Conservation (phyloP, 192 early-diverging fungal genomes). For the Lobosporangium transversale region DNA sequence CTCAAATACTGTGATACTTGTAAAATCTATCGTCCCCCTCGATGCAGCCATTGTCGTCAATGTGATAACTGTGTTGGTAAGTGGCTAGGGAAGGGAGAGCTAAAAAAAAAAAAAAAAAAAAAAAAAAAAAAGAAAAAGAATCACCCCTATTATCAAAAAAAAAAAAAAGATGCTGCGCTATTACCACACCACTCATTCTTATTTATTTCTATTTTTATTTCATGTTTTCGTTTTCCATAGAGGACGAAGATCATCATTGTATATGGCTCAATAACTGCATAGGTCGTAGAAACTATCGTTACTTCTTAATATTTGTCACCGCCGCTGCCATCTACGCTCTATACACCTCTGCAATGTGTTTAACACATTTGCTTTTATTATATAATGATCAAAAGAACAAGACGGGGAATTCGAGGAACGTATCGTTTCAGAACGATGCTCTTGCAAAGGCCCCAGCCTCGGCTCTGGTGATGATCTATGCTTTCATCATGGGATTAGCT, state of each 20-base stretch:
- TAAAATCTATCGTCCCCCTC: constrained; percentile 86
- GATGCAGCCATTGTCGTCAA: constrained; percentile 85
- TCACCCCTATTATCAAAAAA: too few species aligned
- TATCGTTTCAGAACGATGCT: constrained; percentile 18
- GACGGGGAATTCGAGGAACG: background rate
- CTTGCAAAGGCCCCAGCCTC: constrained; percentile 52
- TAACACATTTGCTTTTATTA: constrained; percentile 65
- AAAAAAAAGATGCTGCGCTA: too few species aligned
- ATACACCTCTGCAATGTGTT: constrained; percentile 68
- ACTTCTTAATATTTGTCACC: constrained; percentile 83
- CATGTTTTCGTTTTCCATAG: constrained; percentile 33
- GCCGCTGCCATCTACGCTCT: constrained; percentile 66
- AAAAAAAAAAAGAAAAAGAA: too few species aligned
- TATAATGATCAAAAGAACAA: constrained; percentile 20
- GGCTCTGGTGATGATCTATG: constrained; percentile 70
- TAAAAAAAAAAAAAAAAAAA: too few species aligned
- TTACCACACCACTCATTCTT: background rate
- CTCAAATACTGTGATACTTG: constrained; percentile 95
- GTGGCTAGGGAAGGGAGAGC: too few species aligned
- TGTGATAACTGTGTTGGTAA: constrained; percentile 92
- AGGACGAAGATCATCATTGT: constrained; percentile 90
- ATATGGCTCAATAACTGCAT: constrained; percentile 96
- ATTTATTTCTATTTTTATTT: background rate
- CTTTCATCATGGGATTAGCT: constrained; percentile 68
- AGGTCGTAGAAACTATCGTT: constrained; percentile 82